Conservation (phyloP, 257 asterid genomes). For the Solanum tacnaense region DNA sequence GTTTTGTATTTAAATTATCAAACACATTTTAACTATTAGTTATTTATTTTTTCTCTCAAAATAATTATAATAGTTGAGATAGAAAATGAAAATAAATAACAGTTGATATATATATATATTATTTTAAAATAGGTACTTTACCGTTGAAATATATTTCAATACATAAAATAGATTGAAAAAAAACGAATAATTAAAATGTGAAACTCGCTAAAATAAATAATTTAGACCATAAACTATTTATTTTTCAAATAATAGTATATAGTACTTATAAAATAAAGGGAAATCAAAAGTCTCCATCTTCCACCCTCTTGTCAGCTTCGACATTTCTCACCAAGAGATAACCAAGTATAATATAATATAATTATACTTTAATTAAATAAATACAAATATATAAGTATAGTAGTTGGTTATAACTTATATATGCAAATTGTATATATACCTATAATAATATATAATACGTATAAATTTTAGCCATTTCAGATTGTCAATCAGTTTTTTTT, state of each 20-base stretch:
- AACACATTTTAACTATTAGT: too few relatives aligned
- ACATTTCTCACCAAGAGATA: conserved; percentile 29
- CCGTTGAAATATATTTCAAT: too few relatives aligned
- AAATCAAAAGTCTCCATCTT: conserved; percentile 14
- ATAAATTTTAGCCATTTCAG: neutral
- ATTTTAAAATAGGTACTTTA: too few relatives aligned
- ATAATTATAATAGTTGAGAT: too few relatives aligned
- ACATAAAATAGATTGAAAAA: too few relatives aligned
- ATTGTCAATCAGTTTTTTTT: neutral
- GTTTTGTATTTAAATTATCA: neutral
- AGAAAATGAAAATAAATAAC: too few relatives aligned
- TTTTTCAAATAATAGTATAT: too few relatives aligned
- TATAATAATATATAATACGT: neutral
- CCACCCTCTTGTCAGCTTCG: conserved; percentile 16
- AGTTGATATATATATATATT: too few relatives aligned
- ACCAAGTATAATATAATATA: neutral
- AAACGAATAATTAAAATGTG: too few relatives aligned
- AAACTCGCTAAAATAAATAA: too few relatives aligned
- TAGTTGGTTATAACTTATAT: neutral
- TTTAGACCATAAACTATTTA: neutral
- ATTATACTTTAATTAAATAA: too few relatives aligned
- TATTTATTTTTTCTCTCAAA: too few relatives aligned
- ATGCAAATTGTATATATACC: neutral
- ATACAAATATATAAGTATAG: neutral
- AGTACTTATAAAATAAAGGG: neutral